A percentile compares a stretch with the other conserved stretches of the same genome.
Evolutionary conservation across 805 yeast genomes (phyloP).

Genomic region (Myxozyma melibiosi): DNA sequence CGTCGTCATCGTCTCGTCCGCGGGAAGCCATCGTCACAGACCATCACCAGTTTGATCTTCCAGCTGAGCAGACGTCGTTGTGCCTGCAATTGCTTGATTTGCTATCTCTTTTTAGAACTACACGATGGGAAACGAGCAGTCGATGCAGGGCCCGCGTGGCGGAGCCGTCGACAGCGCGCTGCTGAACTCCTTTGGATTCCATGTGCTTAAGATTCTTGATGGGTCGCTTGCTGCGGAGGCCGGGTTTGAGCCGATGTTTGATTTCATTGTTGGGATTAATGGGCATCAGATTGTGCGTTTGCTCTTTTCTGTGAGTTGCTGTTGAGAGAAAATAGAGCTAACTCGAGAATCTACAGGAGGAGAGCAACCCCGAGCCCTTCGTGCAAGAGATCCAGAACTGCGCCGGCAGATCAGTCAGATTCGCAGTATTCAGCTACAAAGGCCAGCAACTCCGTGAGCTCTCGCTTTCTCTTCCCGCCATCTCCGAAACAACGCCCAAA

Average conservation of each 20-base stretch:
- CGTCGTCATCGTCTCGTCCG: no score
- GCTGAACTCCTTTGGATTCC: slow-evolving; percentile 50
- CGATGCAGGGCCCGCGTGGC: slow-evolving; percentile 6
- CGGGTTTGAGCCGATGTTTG: slow-evolving; percentile 84
- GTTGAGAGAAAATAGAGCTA: background rate
- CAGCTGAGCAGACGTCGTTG: no score
- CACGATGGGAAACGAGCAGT: slow-evolving; percentile 32
- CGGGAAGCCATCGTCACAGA: no score
- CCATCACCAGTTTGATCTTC: no score
- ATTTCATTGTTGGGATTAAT: slow-evolving; percentile 78
- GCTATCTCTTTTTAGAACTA: no score
- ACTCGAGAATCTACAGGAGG: slow-evolving; percentile 10
- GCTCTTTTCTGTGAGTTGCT: background rate
- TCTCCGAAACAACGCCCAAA: background rate
- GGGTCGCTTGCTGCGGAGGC: slow-evolving; percentile 52
- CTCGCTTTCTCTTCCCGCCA: slow-evolving; percentile 41
- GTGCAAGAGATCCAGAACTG: slow-evolving; percentile 27
- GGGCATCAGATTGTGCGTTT: slow-evolving; percentile 55
- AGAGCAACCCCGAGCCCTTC: slow-evolving; percentile 22
- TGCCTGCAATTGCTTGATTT: no score
- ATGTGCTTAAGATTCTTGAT: slow-evolving; percentile 55
- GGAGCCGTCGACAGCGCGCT: slow-evolving; percentile 4
- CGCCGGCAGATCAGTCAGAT: slow-evolving; percentile 29
- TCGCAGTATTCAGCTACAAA: slow-evolving; percentile 34
- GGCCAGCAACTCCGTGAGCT: slow-evolving; percentile 44